Evolutionary conservation across 257 asterid species (phyloP), one percentile per base, ranked within the genome.

Genomic region (Solanum piurae): DNA sequence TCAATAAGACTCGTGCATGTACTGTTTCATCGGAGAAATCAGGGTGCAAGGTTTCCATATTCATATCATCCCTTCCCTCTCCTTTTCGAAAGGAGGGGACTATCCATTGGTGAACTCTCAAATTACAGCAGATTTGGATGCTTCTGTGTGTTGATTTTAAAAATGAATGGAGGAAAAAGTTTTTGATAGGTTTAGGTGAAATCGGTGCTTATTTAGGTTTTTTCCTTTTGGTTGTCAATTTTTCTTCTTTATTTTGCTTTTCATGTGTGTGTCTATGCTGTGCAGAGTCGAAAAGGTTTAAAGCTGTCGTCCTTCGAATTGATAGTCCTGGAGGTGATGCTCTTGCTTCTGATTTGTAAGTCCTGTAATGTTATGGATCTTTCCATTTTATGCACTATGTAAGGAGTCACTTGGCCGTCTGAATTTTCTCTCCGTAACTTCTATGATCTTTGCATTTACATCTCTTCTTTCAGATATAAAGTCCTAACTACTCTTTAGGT

Each of bases 321-420:
- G 99, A 97, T 89, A 97, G 99, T 92, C 99, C 99, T 83, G 99
- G 99, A 86, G 99, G 99, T 68, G 99, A 97, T 91, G 99, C 99
- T 74, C 99, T 97, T 90, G 99, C 99, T 84, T 97, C 99, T 92
- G 99, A 97, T 91, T 88, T 97, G 99, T 97, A 94, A 94, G 99
- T 92, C 68, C 37, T 89, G 20, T 42, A 25, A 40, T 72, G 71
- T 33, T 60, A 46, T 34, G 80, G 9, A 36, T 58, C 84, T 87
- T 85, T 86, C 9, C 44, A 8, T 69, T 36, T 58, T 71, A 58
- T 86, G 87, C 64, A 60, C 72, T n/a, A 52, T 16, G 46, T 71
- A 42, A 60, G 42, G 40, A 42, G 72, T 44, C 83, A 44, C 72
- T 42, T 79, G 83, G 77, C 68, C 21, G 31, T 52, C 27, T 82